phyloP scores from a whole-genome alignment of 2,329 filamentous ascomycete species.

The Helotiales sp. region DNA sequence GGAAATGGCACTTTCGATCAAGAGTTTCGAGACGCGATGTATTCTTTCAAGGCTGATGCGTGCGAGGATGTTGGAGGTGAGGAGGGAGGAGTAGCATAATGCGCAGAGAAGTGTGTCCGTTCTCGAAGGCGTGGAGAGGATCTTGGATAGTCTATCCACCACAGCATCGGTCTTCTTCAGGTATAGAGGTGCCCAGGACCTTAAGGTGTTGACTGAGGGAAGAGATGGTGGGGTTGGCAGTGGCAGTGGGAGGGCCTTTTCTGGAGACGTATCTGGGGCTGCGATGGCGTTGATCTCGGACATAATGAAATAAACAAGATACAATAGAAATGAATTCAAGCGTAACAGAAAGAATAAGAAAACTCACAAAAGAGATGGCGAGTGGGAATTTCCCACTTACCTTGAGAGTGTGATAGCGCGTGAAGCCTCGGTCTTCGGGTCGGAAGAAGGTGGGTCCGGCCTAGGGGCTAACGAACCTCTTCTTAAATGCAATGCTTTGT shows the following conservation, averaged over 20 bases:
- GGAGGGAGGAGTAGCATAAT: slow-evolving; percentile 65
- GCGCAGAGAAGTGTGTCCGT: slow-evolving; percentile 70
- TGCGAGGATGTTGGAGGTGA: slow-evolving; percentile 52
- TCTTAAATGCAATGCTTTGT: no score
- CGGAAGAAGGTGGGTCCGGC: no score
- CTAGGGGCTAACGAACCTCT: no score
- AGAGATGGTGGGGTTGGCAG: slow-evolving; percentile 12
- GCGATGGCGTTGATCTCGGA: slow-evolving; percentile 28
- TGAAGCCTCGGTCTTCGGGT: background rate
- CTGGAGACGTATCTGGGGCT: slow-evolving; percentile 23
- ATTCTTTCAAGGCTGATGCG: slow-evolving; percentile 58
- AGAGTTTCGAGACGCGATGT: slow-evolving; percentile 48
- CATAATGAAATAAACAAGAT: slow-evolving; percentile 20
- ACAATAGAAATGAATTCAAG: background rate
- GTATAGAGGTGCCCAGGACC: slow-evolving; percentile 34
- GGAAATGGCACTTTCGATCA: slow-evolving; percentile 53
- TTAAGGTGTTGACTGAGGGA: slow-evolving; percentile 24
- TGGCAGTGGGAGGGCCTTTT: slow-evolving; percentile 19
- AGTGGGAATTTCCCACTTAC: background rate
- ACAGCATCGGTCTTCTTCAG: slow-evolving; percentile 31
- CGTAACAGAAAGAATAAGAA: background rate
- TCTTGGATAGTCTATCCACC: slow-evolving; percentile 57
- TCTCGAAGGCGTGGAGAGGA: slow-evolving; percentile 67
- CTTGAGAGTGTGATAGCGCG: background rate
- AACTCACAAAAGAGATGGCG: background rate